Evolutionary conservation across 2,329 filamentous ascomycete genomes (phyloP).

Genomic region (Aspergillus tubingensis): DNA sequence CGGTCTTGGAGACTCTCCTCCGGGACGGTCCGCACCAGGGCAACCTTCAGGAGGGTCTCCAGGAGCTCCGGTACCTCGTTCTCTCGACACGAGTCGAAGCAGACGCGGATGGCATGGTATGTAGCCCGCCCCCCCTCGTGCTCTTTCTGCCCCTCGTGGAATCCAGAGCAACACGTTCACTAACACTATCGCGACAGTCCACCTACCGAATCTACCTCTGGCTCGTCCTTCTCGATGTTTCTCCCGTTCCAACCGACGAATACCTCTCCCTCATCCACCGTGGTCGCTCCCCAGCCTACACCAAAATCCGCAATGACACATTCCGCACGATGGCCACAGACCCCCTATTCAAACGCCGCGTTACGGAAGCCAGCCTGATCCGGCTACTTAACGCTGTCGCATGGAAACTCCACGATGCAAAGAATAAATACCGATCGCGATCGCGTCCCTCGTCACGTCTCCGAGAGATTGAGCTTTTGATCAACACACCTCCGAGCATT

Average conservation of each 20-base stretch:
- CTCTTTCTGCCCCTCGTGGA: neutral
- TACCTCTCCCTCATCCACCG: slow-evolving; percentile 91
- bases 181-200: slow-evolving; percentile 60
- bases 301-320: slow-evolving; percentile 97
- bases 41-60: slow-evolving; percentile 52
- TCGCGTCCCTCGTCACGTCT: slow-evolving; percentile 44
- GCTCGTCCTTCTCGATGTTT: slow-evolving; percentile 88
- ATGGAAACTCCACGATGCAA: slow-evolving; percentile 85
- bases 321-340: slow-evolving; percentile 96
- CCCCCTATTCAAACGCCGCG: slow-evolving; percentile 91
- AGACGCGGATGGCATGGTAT: slow-evolving; percentile 56
- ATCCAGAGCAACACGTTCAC: neutral
- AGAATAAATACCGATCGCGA: slow-evolving; percentile 57
- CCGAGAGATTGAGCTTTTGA: slow-evolving; percentile 49
- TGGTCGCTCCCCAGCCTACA: slow-evolving; percentile 89
- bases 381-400: slow-evolving; percentile 92
- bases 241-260: slow-evolving; percentile 78
- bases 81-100: slow-evolving; percentile 53
- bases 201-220: slow-evolving; percentile 92
- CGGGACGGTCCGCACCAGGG: slow-evolving; percentile 76
- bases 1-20: slow-evolving; percentile 70
- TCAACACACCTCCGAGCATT: slow-evolving; percentile 41
- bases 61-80: slow-evolving; percentile 52
- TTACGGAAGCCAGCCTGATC: slow-evolving; percentile 93
- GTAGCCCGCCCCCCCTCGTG: slow-evolving; percentile 6